Percentiles rank a stretch among this genome's conserved stretches.
These are phyloP conservation scores for Hypoxylon sp. DNA, from an alignment of 2,329 filamentous ascomycete species.

Conservation along the genomic window DNA sequence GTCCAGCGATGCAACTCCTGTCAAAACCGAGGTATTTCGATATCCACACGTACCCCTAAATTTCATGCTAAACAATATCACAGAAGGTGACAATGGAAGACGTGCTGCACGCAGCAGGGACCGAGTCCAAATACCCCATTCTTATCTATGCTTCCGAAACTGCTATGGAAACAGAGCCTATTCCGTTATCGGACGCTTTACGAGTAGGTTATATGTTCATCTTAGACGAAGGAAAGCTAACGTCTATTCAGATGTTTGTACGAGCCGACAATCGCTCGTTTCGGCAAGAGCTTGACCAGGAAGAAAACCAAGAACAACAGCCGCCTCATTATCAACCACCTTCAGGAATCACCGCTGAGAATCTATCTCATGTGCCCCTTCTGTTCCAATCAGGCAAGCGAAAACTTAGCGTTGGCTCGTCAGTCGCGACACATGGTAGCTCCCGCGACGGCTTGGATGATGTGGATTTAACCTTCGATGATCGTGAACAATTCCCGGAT, in stretches of 20 bases:
- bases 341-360: constrained; percentile 37
- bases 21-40: constrained; percentile 64
- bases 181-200: constrained; percentile 59
- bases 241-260: constrained; percentile 62
- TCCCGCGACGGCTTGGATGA: constrained; percentile 47
- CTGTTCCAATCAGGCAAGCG: constrained; percentile 39
- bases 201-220: constrained; percentile 52
- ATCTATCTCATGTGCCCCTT: constrained; percentile 40
- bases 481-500: not conserved
- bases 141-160: constrained; percentile 69
- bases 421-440: constrained; percentile 53
- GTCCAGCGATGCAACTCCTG: constrained; percentile 58
- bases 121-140: constrained; percentile 64
- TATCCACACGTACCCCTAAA: not conserved
- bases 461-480: constrained; percentile 50
- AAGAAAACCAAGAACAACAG: constrained; percentile 51
- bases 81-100: constrained; percentile 65
- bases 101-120: constrained; percentile 63
- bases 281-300: constrained; percentile 63
- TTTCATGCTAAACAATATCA: constrained; percentile 40
- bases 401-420: constrained; percentile 52
- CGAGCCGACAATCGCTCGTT: constrained; percentile 68
- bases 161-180: constrained; percentile 57
- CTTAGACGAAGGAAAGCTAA: constrained; percentile 29
- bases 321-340: constrained; percentile 25